Evolutionary conservation across 371 early-diverging fungal genomes (phyloP), one percentile per base, ranked within the genome.

Genomic region (Polyrhizophydium stewartii): DNA sequence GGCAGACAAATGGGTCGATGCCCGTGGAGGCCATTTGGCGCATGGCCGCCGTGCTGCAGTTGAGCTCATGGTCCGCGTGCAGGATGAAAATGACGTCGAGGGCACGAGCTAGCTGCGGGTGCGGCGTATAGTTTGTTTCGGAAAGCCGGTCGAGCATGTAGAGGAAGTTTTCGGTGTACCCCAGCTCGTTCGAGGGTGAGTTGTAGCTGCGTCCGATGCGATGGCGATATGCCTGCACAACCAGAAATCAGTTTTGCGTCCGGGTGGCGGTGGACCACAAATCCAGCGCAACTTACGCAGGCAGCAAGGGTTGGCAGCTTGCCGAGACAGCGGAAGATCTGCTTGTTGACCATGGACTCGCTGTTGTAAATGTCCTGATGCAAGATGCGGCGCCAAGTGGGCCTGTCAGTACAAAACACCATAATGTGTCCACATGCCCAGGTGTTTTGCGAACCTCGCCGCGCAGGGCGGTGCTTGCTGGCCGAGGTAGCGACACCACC

Each of bases 21-120:
- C 71, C 72, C 2, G 82, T 76, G 9, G 78, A 76, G 7, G 82
- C 82, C 65, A 86, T 76, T 58, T 87, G 86, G 35, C 87, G 70
- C 84, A 87, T 85, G 12, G 87, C 86, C 17, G 86, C 84, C 2
- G 87, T 87, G 25, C 77, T 75, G 67, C 86, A 87, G 60, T 72
- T 75, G 51, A 72, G 61, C 41, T 74, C 79, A 53, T 78, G 79
- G 66, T 85, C 85, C 28, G 85, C 86, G 61, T 86, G 86, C 50
- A 87, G 68, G 63, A 87, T 87, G 63, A 87, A 86, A 35, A 87
- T 71, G 28, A 86, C 69, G 67, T 87, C 87, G 49, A 86, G 65
- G 12, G 85, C 85, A 30, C 70, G 59, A 19, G 81, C 76, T 31
- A 87, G 77, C 33, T 72, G 68, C 21, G 85, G 77, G 58, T 86